Conservation (phyloP, 352 stramenopile genomes). For the Phytophthora uliginosa region DNA sequence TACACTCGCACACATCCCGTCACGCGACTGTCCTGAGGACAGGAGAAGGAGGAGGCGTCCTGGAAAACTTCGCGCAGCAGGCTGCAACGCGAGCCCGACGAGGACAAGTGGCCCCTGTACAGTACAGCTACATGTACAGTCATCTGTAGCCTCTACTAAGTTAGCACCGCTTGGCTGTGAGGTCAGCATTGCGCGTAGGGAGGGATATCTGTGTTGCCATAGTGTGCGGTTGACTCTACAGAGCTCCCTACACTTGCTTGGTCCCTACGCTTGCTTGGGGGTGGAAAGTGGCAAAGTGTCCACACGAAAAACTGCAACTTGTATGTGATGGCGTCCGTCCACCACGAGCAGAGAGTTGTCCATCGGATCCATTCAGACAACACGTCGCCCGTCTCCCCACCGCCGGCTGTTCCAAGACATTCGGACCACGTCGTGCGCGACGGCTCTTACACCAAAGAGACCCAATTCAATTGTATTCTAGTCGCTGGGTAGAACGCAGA, state of each 20-base stretch:
- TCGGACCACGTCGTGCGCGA: background rate
- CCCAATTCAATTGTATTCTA: background rate
- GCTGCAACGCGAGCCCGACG: no score
- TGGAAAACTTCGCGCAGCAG: no score
- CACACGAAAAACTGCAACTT: background rate
- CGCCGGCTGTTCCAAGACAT: background rate
- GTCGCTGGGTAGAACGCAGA: no score
- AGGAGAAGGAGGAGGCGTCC: background rate
- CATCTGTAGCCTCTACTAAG: no score
- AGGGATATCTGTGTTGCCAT: no score
- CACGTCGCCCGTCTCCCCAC: background rate
- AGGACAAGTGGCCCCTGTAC: no score
- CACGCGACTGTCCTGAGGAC: background rate
- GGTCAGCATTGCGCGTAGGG: no score
- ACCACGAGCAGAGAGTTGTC: background rate
- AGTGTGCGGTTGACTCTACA: no score
- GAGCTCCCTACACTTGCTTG: no score
- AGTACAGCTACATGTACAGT: no score
- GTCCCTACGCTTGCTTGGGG: no score
- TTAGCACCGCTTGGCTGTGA: no score
- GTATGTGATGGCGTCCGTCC: background rate
- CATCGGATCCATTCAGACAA: background rate
- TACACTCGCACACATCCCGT: background rate
- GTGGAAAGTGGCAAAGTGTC: background rate
- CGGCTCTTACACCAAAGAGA: background rate